A percentile compares a stretch with the other conserved stretches of the same genome.
These are phyloP conservation scores for Pyrrhoderma noxium DNA, from an alignment of 1,284 basidiomycete genomes.

Conservation along the genomic window DNA sequence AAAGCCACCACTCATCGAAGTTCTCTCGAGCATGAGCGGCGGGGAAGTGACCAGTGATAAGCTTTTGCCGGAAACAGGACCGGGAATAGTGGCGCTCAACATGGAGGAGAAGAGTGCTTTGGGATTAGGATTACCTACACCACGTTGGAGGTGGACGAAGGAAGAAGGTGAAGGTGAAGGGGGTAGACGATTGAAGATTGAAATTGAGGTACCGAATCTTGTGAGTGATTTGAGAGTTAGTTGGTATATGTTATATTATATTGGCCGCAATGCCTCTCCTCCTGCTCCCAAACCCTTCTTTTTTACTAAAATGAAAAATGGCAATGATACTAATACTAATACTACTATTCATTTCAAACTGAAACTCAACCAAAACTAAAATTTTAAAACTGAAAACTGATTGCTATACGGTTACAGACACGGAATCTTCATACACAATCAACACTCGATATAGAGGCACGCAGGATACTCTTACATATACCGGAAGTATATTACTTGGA, in stretches of 20 bases:
- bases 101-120: too few species aligned
- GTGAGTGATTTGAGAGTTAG: conserved; percentile 30
- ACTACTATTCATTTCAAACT: too few species aligned
- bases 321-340: too few species aligned
- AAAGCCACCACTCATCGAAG: conserved; percentile 15
- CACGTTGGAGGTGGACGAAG: conserved; percentile 45
- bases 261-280: too few species aligned
- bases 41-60: too few species aligned
- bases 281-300: too few species aligned
- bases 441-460: conserved; percentile 53
- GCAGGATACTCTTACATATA: conserved; percentile 44
- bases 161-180: conserved; percentile 27
- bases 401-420: too few species aligned
- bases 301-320: too few species aligned
- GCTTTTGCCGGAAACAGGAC: too few species aligned
- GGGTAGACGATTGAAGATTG: conserved; percentile 35
- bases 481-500: conserved; percentile 44
- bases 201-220: conserved; percentile 44
- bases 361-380: too few species aligned
- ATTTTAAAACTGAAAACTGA: too few species aligned
- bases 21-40: not conserved
- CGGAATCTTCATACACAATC: conserved; percentile 35
- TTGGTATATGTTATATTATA: not conserved
- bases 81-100: too few species aligned
- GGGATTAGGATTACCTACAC: conserved; percentile 14